phyloP scores from a whole-genome alignment of 108 stramenopile species.

The Cyclostephanos invisitatus region DNA sequence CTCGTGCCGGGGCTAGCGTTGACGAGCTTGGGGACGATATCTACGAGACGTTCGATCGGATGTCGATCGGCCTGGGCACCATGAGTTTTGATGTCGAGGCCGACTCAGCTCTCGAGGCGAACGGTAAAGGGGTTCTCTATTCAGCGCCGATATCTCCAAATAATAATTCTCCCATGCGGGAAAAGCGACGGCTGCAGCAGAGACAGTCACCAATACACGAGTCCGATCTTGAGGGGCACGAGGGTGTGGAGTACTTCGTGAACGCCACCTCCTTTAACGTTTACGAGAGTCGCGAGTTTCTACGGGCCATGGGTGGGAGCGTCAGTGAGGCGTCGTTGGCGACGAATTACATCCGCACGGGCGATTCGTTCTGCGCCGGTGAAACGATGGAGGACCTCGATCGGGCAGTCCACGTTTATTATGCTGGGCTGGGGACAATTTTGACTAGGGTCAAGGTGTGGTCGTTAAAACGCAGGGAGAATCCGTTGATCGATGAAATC shows the following conservation, averaged over 20 bases:
- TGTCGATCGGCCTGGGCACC: constrained; percentile 19
- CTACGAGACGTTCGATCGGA: constrained; percentile 17
- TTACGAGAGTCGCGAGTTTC: constrained; percentile 38
- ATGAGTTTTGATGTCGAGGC: constrained; percentile 46
- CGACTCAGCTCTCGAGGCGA: background rate
- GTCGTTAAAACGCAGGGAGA: constrained; percentile 9
- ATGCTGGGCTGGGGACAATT: constrained; percentile 45
- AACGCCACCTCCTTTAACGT: constrained; percentile 32
- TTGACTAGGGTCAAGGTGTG: constrained; percentile 37
- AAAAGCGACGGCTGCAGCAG: background rate
- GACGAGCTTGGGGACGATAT: constrained; percentile 6
- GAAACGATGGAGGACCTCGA: constrained; percentile 11
- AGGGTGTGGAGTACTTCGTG: constrained; percentile 11
- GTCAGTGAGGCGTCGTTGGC: constrained; percentile 33
- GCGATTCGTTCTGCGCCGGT: constrained; percentile 26
- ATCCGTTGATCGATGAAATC: background rate
- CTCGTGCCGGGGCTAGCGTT: constrained; percentile 8
- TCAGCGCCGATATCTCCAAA: background rate
- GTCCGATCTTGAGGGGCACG: background rate
- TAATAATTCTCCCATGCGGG: background rate
- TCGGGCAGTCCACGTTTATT: constrained; percentile 42
- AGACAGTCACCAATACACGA: background rate
- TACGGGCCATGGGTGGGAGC: constrained; percentile 46
- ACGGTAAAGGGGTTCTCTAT: background rate
- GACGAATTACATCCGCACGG: constrained; percentile 43